Percentiles rank a stretch among this genome's conserved stretches.
phyloP scores from a whole-genome alignment of 768 basidiomycete species.

The Lyophyllum atratum region DNA sequence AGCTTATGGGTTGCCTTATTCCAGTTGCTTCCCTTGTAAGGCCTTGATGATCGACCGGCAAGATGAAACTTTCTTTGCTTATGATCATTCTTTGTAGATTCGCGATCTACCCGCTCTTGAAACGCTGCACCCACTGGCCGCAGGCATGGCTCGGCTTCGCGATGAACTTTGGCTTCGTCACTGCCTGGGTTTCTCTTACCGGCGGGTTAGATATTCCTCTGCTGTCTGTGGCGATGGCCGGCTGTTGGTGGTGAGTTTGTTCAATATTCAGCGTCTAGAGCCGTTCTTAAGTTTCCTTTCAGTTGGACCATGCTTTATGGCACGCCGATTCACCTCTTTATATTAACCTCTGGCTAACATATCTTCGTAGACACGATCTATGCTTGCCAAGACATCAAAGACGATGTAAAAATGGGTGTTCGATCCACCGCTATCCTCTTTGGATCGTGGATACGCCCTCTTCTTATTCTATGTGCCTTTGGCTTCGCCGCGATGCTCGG shows the following conservation, averaged over 20 bases:
- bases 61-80: not conserved
- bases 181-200: constrained; percentile 47
- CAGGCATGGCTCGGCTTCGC: constrained; percentile 63
- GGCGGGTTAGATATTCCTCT: constrained; percentile 31
- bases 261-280: not conserved
- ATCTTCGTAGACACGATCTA: constrained; percentile 39
- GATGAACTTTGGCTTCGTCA: constrained; percentile 56
- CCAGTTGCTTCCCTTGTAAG: constrained; percentile 49
- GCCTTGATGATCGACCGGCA: not conserved
- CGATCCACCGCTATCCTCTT: constrained; percentile 78
- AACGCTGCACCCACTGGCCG: constrained; percentile 60
- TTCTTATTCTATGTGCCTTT: constrained; percentile 54
- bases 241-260: constrained; percentile 46
- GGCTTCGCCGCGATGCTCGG: constrained; percentile 53
- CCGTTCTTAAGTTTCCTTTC: not conserved
- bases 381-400: constrained; percentile 76
- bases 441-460: constrained; percentile 56
- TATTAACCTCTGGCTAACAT: not conserved
- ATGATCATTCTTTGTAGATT: constrained; percentile 25
- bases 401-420: constrained; percentile 73
- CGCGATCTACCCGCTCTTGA: constrained; percentile 53
- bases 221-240: constrained; percentile 35
- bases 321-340: constrained; percentile 15
- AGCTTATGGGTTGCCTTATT: constrained; percentile 45
- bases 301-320: constrained; percentile 56